Conservation (phyloP, 2,329 filamentous ascomycete species). For the Ophiocordyceps camponoti-leonardi region DNA sequence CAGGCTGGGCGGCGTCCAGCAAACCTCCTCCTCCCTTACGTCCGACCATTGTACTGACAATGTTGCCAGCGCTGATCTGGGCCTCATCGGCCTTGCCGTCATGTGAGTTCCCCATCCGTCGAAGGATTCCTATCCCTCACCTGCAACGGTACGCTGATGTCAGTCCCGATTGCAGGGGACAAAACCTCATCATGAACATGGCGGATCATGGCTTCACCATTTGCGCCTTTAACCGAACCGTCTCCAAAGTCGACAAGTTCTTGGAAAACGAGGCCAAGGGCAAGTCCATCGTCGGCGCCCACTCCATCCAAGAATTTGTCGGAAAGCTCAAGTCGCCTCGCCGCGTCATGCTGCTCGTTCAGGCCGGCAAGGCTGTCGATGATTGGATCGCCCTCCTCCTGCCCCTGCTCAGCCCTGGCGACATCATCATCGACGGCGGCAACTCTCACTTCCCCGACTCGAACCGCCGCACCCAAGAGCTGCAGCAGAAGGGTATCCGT, state of each 20-base stretch:
- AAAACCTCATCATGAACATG: slow-evolving; percentile 82
- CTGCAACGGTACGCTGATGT: not conserved
- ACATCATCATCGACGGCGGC: slow-evolving; percentile 97
- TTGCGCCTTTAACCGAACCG: slow-evolving; percentile 95
- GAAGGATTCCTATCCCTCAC: not conserved
- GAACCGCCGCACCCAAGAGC: slow-evolving; percentile 90
- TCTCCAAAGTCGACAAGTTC: slow-evolving; percentile 94
- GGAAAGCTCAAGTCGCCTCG: slow-evolving; percentile 94
- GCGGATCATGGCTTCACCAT: slow-evolving; percentile 91
- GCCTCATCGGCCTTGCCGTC: slow-evolving; percentile 83
- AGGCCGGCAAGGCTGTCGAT: slow-evolving; percentile 94
- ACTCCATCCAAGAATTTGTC: slow-evolving; percentile 87
- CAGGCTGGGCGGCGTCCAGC: slow-evolving; percentile 45
- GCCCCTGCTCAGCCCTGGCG: slow-evolving; percentile 63
- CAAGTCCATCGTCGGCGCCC: slow-evolving; percentile 88
- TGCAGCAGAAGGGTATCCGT: slow-evolving; percentile 70
- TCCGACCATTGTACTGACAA: slow-evolving; percentile 32
- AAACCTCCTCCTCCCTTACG: slow-evolving; percentile 12
- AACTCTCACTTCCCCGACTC: slow-evolving; percentile 99
- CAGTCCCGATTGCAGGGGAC: slow-evolving; percentile 30
- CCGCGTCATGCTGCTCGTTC: slow-evolving; percentile 95
- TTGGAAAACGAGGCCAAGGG: slow-evolving; percentile 82
- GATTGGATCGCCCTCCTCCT: slow-evolving; percentile 96
- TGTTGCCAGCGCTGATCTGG: slow-evolving; percentile 62
- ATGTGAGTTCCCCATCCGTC: slow-evolving; percentile 55